Evolutionary conservation across 805 yeast species (phyloP).

Genomic region (Starmerella stigmatis): DNA sequence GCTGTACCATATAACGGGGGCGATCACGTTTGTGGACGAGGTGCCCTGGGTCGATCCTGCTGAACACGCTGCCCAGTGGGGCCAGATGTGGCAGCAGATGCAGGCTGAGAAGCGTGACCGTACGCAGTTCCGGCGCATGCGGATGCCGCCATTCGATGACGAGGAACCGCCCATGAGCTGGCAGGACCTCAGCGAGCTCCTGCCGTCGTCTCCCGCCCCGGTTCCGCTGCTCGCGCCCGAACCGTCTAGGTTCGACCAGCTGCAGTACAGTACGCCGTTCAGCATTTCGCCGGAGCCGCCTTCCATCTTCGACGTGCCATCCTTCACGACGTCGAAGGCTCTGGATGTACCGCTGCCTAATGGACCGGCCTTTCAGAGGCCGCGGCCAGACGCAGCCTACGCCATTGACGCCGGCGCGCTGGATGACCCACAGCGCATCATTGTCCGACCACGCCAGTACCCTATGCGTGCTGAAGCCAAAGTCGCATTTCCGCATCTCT

Average conservation of each 20-base stretch:
- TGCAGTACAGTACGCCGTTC: conserved; percentile 6
- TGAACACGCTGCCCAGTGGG: conserved; percentile 90
- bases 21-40: conserved; percentile 90
- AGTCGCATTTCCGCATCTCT: conserved; percentile 77
- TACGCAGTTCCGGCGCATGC: conserved; percentile 77
- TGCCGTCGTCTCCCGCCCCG: conserved; percentile 57
- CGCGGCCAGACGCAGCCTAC: conserved; percentile 69
- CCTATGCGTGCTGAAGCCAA: conserved; percentile 69
- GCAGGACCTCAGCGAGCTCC: conserved; percentile 64
- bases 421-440: conserved; percentile 76
- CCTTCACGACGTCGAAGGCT: conserved; percentile 86
- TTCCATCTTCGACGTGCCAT: conserved; percentile 41
- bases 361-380: conserved; percentile 91
- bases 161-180: conserved; percentile 88
- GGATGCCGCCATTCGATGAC: conserved; percentile 94
- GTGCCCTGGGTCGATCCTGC: conserved; percentile 87
- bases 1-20: conserved; percentile 82
- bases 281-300: conserved; percentile 8
- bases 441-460: conserved; percentile 48
- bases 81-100: conserved; percentile 86
- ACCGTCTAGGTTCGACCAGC: neutral
- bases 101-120: conserved; percentile 88
- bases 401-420: conserved; percentile 55
- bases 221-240: neutral
- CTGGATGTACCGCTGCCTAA: conserved; percentile 81